Base-by-base conservation (phyloP, 2,329 filamentous ascomycete genomes). In the Hypoxylon sp. region DNA sequence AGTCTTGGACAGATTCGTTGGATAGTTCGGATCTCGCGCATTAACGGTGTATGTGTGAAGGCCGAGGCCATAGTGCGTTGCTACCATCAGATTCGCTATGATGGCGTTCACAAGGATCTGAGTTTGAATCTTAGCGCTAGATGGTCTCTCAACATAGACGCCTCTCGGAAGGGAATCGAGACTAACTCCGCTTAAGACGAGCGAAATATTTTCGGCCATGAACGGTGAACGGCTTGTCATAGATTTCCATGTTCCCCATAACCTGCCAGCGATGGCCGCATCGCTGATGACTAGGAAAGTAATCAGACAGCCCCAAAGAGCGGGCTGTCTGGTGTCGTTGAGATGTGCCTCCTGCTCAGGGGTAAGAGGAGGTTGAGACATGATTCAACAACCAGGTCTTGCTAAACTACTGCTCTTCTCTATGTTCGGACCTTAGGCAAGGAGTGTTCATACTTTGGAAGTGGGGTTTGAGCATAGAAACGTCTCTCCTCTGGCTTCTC, bases 51-150 rank as follows among this genome's bases (percentile, higher is more conserved):
- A 70, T 11, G 64, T 50, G 22, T 73, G 71, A 42, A 73, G 68
- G 26, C 71, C 71, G 36, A 72, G 70, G 1, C 71, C 71, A 32
- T 69, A 73, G 48, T 73, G 70, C 3, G 68, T 73, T 50, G 71
- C 67, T 61, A 71, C 68, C 65, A 72, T 70, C n/a, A 73, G 20
- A 22, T 73, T 73, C n/a, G 69, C 67, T 51, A 73, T 72, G 52
- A 73, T 73, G 16, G 55, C 68, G 50, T 73, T 70, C 18, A 69
- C 70, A 22, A 73, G 65, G 8, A 72, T 51, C 71, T 73, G 12
- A 14, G 14, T 14, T 26, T 4, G 18, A 26, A 18, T 14, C 40
- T 67, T 61, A 71, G 53, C 33, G 7, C 1, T 36, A 12, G 32
- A 40, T 8, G 20, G 8, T 5, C 5, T 28, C 11, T 51, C 22